Evolutionary conservation across 768 basidiomycete species (phyloP).

Genomic region (Kwoniella dendrophila): DNA sequence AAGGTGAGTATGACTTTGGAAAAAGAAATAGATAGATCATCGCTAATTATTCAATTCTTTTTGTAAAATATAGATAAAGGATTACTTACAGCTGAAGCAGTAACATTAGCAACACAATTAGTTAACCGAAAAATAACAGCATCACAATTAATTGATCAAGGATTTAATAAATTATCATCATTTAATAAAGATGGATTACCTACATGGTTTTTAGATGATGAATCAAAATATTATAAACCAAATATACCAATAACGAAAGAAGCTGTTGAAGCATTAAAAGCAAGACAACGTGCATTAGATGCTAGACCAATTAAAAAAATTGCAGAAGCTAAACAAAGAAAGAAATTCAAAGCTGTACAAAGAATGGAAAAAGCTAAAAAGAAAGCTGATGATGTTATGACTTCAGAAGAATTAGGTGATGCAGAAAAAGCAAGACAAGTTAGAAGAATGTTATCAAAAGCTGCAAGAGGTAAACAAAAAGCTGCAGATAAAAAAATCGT

Average conservation of each 20-base stretch:
- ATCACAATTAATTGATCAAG: constrained; percentile 87
- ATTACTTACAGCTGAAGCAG: constrained; percentile 81
- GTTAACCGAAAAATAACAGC: constrained; percentile 88
- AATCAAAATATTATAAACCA: constrained; percentile 84
- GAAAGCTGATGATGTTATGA: constrained; percentile 90
- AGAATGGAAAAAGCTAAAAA: constrained; percentile 88
- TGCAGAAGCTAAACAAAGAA: constrained; percentile 96
- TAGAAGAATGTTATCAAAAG: constrained; percentile 73
- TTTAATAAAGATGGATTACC: constrained; percentile 91
- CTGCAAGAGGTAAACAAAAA: constrained; percentile 60
- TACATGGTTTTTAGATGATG: constrained; percentile 96
- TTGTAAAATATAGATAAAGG: constrained; percentile 66
- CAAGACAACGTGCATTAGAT: constrained; percentile 89
- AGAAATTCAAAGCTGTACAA: constrained; percentile 85
- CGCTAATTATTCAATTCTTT: background rate
- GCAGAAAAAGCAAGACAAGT: constrained; percentile 92
- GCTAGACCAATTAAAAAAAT: constrained; percentile 98
- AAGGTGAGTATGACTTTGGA: constrained; percentile 63
- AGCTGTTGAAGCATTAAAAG: constrained; percentile 78
- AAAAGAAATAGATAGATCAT: constrained; percentile 7
- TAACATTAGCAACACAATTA: constrained; percentile 85
- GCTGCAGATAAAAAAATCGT: constrained; percentile 74
- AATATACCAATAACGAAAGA: constrained; percentile 98
- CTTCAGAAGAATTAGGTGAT: constrained; percentile 79
- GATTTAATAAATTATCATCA: constrained; percentile 90